Evolutionary conservation across 306 rosid genomes (phyloP), one percentile per base, ranked within the genome.

Genomic region (Lathyrus sativus): DNA sequence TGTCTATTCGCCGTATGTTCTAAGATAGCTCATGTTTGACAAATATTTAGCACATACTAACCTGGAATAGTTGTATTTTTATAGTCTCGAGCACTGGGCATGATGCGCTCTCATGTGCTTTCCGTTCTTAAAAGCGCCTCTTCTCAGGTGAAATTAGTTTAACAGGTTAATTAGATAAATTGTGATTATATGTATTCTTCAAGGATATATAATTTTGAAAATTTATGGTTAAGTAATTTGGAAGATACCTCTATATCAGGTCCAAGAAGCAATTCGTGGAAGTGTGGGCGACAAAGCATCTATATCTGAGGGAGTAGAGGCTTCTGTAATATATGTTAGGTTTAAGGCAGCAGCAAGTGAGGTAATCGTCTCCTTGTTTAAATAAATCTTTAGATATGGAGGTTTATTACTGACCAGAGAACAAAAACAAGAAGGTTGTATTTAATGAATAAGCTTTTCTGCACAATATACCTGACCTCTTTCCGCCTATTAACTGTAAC

Each of bases 261-360:
- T 95, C 76, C 96, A 84, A 74, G 89, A 85, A 82, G 95, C 95
- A 38, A 88, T 95, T 50, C 95, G 96, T 38, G 87, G 83, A 77
- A 90, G 82, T 73, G 83, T 88, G 48, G 84, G 83, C 66, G 84
- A 73, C 85, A 93, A 79, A 71, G 60, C 90, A 55, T 77, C 89
- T 79, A 83, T 95, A 68, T 89, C 99, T 9, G 99, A 95, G 83
- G 97, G 99, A 74, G 97, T 95, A 14, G 97, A 90, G 85, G 95
- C 99, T 78, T 90, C 99, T n/a, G 88, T 85, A 66, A 85, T 95
- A 79, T 88, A 95, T 80, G 97, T 95, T 54, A 95, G 97, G 71
- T 95, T 95, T 83, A 89, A 95, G 95, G 99, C 96, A 65, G 99
- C 92, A 12, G 97, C 99, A 58, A 87, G 91, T 77, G 97, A 95